A percentile compares a stretch with the other conserved stretches of the same genome.
phyloP scores from a whole-genome alignment of 2,329 filamentous ascomycete genomes.

The Fonsecaea pedrosoi region DNA sequence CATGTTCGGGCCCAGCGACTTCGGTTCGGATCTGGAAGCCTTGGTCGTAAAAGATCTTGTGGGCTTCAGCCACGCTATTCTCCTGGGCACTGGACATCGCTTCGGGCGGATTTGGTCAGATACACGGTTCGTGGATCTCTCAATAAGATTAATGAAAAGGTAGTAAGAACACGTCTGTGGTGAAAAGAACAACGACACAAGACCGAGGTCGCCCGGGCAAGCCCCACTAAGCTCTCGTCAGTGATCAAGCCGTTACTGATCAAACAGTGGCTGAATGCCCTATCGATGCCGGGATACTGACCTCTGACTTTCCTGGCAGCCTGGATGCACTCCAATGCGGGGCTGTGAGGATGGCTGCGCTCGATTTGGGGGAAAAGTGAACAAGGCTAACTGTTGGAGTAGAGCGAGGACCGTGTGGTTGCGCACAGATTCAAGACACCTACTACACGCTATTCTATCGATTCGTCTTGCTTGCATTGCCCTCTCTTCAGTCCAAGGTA shows the following conservation, averaged over 20 bases:
- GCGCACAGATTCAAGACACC: not conserved
- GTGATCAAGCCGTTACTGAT: not conserved
- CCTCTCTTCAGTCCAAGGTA: not conserved
- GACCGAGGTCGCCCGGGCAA: constrained; percentile 10
- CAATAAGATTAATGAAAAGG: not conserved
- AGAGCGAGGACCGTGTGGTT: not conserved
- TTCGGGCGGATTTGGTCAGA: not conserved
- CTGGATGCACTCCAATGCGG: not conserved
- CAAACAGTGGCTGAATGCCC: not conserved
- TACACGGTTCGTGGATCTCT: not conserved
- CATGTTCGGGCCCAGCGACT: constrained; percentile 68
- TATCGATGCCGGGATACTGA: not conserved
- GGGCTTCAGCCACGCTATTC: constrained; percentile 40
- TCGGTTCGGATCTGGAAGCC: constrained; percentile 66
- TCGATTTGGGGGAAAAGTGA: not conserved
- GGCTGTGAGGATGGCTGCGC: constrained; percentile 1
- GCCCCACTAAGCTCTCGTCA: constrained; percentile 10
- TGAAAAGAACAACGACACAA: not conserved
- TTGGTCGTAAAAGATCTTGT: constrained; percentile 66
- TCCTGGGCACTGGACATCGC: constrained; percentile 28
- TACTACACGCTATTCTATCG: not conserved
- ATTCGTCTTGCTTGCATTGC: not conserved
- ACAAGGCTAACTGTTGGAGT: not conserved
- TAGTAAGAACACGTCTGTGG: not conserved
- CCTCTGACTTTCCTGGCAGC: not conserved